Evolutionary conservation across 2,329 filamentous ascomycete genomes (phyloP).

Genomic region (Cordyceps javanica): DNA sequence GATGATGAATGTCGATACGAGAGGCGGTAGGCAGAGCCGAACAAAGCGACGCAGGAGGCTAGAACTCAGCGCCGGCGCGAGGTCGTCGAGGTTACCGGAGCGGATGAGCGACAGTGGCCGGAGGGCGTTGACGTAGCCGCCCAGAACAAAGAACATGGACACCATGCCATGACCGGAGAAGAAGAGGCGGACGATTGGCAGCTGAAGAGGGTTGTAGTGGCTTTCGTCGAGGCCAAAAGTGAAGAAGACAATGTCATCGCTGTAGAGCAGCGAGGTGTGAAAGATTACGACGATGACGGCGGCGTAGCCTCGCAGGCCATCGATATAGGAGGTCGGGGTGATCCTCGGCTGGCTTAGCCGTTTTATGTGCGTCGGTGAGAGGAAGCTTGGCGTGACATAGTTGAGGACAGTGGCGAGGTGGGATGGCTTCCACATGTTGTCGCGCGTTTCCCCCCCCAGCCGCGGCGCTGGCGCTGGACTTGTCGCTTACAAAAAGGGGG

Average conservation of each 20-base stretch:
- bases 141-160: conserved; percentile 42
- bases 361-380: neutral
- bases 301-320: conserved; percentile 36
- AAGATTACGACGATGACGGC: conserved; percentile 38
- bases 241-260: conserved; percentile 34
- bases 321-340: conserved; percentile 22
- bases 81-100: conserved; percentile 26
- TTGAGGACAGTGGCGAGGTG: neutral
- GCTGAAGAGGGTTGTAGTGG: conserved; percentile 24
- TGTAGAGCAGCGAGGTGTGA: conserved; percentile 37
- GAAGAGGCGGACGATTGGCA: conserved; percentile 35
- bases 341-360: neutral
- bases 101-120: conserved; percentile 43
- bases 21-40: conserved; percentile 34
- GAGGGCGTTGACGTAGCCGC: conserved; percentile 54
- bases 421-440: neutral
- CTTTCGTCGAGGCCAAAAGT: conserved; percentile 32
- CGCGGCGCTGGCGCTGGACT: no score
- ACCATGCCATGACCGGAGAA: conserved; percentile 36
- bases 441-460: no score
- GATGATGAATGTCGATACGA: conserved; percentile 35
- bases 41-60: conserved; percentile 33
- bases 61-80: conserved; percentile 31
- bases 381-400: neutral
- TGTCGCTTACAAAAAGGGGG: no score